Conservation (phyloP, 192 early-diverging fungal species). For the Kappamyces sp. region DNA sequence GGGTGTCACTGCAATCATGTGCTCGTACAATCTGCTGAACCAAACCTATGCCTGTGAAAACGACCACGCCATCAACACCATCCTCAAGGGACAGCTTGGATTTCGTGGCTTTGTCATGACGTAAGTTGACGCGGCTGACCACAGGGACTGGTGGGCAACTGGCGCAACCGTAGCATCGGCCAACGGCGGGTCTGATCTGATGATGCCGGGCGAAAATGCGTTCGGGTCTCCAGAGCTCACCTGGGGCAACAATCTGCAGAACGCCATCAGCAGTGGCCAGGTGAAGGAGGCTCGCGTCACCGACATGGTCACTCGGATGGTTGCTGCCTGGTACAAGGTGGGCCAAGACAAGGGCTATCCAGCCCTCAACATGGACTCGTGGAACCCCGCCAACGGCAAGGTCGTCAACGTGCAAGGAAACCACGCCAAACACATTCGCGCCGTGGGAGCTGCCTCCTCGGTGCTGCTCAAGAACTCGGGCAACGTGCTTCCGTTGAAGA, state of each 20-base stretch:
- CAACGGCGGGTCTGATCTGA: constrained; percentile 48
- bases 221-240: neutral
- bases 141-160: constrained; percentile 33
- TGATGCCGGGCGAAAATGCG: constrained; percentile 44
- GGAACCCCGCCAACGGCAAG: constrained; percentile 12
- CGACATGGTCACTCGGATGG: constrained; percentile 46
- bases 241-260: constrained; percentile 34
- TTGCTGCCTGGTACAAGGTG: constrained; percentile 34
- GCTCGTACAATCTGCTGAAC: constrained; percentile 60
- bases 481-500: constrained; percentile 27
- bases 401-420: constrained; percentile 31
- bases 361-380: constrained; percentile 35
- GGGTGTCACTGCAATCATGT: constrained; percentile 56
- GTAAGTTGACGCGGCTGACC: constrained; percentile 49
- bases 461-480: constrained; percentile 45
- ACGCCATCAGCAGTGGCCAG: constrained; percentile 20
- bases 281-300: constrained; percentile 31
- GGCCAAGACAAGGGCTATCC: constrained; percentile 39
- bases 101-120: constrained; percentile 61
- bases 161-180: constrained; percentile 26
- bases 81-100: constrained; percentile 48
- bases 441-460: constrained; percentile 39
- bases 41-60: constrained; percentile 49
- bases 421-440: constrained; percentile 33
- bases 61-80: constrained; percentile 31